phyloP scores from a whole-genome alignment of 805 yeast genomes.

The Wickerhamomyces pijperi region DNA sequence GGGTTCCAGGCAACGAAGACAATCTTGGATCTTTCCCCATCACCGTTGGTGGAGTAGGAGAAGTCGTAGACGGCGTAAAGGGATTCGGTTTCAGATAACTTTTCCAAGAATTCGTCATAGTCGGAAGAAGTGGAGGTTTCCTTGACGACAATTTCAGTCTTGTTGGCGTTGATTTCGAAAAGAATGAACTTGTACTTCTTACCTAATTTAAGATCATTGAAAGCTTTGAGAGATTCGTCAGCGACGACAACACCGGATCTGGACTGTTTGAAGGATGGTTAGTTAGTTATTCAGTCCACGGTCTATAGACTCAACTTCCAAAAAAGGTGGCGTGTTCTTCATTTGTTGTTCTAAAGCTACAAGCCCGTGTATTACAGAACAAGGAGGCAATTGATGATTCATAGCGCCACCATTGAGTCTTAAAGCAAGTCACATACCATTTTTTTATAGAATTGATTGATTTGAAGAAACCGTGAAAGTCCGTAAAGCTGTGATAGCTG shows the following conservation, averaged over 20 bases:
- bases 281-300: not conserved
- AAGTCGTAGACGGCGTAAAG: constrained; percentile 95
- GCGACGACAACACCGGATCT: constrained; percentile 58
- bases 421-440: no score
- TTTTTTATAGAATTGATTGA: no score
- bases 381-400: no score
- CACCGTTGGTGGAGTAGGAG: constrained; percentile 86
- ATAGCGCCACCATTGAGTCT: no score
- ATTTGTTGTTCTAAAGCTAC: no score
- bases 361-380: no score
- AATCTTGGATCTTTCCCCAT: constrained; percentile 83
- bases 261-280: constrained; percentile 2
- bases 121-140: constrained; percentile 64
- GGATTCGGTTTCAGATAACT: constrained; percentile 92
- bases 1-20: constrained; percentile 88
- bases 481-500: no score
- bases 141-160: constrained; percentile 86
- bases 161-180: constrained; percentile 69
- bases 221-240: constrained; percentile 86
- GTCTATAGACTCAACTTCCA: no score
- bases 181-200: constrained; percentile 79
- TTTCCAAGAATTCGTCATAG: constrained; percentile 79
- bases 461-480: no score
- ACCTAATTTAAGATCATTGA: constrained; percentile 93
- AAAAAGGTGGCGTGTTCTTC: not conserved